Evolutionary conservation across 1,139 yeast species (phyloP), one percentile per base, ranked within the genome.

Genomic region (Geotrichum restrictum): DNA sequence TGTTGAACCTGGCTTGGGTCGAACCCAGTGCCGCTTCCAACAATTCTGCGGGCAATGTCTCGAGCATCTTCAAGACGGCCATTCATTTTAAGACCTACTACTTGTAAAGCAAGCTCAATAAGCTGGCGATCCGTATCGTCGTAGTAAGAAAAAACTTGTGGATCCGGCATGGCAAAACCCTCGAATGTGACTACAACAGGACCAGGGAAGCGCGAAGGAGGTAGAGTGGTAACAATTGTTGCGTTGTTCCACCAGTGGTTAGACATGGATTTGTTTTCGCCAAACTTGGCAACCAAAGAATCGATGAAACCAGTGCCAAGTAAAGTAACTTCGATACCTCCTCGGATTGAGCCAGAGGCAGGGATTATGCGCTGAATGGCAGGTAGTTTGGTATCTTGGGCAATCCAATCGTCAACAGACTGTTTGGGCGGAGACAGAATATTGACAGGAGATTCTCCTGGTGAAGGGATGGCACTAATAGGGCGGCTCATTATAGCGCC

Each of bases 171-270:
- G 22, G 59, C 48, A 69, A 71, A 54, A 7, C 66, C 64, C 49
- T 81, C 83, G 62, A 89, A 83, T 31, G 88, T 81, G 1, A 89
- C 96, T 59, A 86, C 74, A 5, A 91, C 97, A 61, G 88, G 95
- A 0, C 96, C 96, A 0, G 96, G 84, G 53, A 77, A 79, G 7
- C 83, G 71, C 0, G 96, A 87, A 7, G 97, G 96, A 5, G 97
- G 98, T 52, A 89, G 72, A 63, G 84, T 87, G 0, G 96, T 85
- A 2, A 89, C 95, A 55, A 89, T 83, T 0, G 97, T 89, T 1
- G 93, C 78, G 40, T 84, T 89, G 48, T 93, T 87, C 97, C 96
- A 89, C 66, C 95, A 88, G 63, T 87, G 95, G 1, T 96, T 87
- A 1, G 95, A 88, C 37, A 87, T 71, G 0, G 96, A 94, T 57